Base-by-base conservation (phyloP, 169 alveolate species). In the Plasmodium vinckei region DNA sequence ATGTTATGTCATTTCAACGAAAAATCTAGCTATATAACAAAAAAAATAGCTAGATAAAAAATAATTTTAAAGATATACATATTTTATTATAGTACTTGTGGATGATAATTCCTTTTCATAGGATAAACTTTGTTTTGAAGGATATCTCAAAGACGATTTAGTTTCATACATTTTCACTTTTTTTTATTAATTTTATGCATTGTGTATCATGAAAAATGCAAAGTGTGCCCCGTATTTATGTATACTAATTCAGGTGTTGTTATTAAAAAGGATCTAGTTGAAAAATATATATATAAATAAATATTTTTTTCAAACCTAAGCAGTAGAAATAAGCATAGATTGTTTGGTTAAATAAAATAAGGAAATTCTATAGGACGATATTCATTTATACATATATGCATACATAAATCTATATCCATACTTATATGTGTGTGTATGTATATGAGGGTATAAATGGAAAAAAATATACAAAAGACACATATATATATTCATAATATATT, bases 51-150 rank as follows among this genome's bases (percentile, higher is more conserved):
- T 33, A 33, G 42, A 33, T 33, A 33, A 33, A 33, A 33, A 33
- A 33, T 33, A 33, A 33, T 33, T 33, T 27, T 27, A 27, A 27
- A 27, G 39, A 27, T 27, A 27, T 27, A 2, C 1, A n/a, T n/a
- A 27, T 27, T 27, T 33, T 1, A 33, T 33, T 33, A 33, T 39
- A 47, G 73, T 73, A 73, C 88, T 73, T 73, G 88, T 73, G 21
- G 88, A 59, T 39, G 88, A 73, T 33, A 54, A n/a, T 9, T 60
- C 88, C 64, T 61, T 73, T 53, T 73, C 88, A 49, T 73, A 73
- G 13, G 88, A 47, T 44, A 61, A 73, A 61, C 73, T 73, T 9
- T 73, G 61, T 61, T 73, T 73, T 12, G 88, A 73, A 54, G 88
- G 49, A 54, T 73, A 73, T 53, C 73, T 57, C 68, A 59, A 47